Evolutionary conservation across 192 early-diverging fungal genomes (phyloP).

Genomic region (Backusella tarrabulga): DNA sequence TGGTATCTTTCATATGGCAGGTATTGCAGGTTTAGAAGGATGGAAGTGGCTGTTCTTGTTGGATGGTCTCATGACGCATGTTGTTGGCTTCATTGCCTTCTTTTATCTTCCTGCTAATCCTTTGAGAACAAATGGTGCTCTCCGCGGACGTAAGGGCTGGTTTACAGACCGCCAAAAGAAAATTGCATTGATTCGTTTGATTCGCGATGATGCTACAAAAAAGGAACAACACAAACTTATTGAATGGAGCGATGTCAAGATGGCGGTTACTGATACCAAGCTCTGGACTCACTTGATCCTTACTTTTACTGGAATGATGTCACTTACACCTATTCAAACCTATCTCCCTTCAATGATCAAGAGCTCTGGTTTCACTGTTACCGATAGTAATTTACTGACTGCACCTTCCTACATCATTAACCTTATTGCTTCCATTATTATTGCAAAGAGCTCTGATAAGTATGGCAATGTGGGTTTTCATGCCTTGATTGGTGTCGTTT

Average conservation of each 20-base stretch:
- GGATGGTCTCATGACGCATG: constrained; percentile 48
- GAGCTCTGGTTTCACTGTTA: constrained; percentile 22
- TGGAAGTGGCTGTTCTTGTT: constrained; percentile 72
- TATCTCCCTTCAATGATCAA: constrained; percentile 31
- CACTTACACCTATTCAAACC: constrained; percentile 4
- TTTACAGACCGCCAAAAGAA: constrained; percentile 52
- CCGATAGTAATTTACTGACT: constrained; percentile 20
- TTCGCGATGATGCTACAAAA: constrained; percentile 60
- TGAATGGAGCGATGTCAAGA: constrained; percentile 15
- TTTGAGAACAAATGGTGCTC: constrained; percentile 19
- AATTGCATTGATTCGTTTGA: constrained; percentile 59
- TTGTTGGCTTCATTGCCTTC: constrained; percentile 30
- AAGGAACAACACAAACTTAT: constrained; percentile 32
- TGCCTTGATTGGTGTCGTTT: background rate
- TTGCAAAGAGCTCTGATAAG: constrained; percentile 9
- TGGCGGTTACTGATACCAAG: constrained; percentile 19
- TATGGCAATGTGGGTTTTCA: constrained; percentile 14
- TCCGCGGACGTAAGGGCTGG: constrained; percentile 29
- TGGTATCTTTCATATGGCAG: constrained; percentile 54
- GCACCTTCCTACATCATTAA: constrained; percentile 28
- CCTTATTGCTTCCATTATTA: constrained; percentile 22
- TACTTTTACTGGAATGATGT: constrained; percentile 14
- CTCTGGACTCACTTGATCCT: constrained; percentile 24
- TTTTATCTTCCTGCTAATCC: constrained; percentile 59
- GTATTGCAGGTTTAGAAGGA: constrained; percentile 50